Evolutionary conservation across 2,329 filamentous ascomycete species (phyloP).

Genomic region (Pseudogymnoascus sp.): DNA sequence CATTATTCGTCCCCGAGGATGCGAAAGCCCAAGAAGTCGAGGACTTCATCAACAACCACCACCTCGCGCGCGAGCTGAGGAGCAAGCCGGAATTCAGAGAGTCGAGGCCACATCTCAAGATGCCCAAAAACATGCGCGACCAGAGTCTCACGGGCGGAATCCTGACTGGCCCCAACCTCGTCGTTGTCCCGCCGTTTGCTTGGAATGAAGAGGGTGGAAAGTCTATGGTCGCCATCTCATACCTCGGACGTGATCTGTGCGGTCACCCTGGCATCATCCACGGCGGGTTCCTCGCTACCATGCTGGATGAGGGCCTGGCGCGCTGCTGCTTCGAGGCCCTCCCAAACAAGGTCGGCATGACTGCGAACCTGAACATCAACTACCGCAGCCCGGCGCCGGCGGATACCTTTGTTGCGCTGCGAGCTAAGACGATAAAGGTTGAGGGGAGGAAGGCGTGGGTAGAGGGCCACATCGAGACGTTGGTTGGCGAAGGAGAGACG

Average conservation of each 20-base stretch:
- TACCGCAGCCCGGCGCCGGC: conserved; percentile 76
- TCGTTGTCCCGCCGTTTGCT: conserved; percentile 71
- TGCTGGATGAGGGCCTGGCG: conserved; percentile 83
- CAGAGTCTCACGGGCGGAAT: conserved; percentile 78
- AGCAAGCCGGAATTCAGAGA: conserved; percentile 58
- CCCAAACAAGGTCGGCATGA: conserved; percentile 77
- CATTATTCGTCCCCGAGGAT: conserved; percentile 51
- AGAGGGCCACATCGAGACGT: conserved; percentile 72
- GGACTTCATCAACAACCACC: conserved; percentile 64
- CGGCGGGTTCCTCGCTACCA: conserved; percentile 81
- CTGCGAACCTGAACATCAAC: conserved; percentile 73
- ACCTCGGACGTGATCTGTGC: conserved; percentile 71
- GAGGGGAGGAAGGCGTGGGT: conserved; percentile 95
- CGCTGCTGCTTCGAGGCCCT: conserved; percentile 81
- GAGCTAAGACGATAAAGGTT: conserved; percentile 70
- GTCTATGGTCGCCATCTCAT: conserved; percentile 62
- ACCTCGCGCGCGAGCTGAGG: conserved; percentile 62
- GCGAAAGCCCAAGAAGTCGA: conserved; percentile 53
- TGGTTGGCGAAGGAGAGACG: conserved; percentile 54
- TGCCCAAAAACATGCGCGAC: conserved; percentile 58
- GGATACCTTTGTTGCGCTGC: conserved; percentile 65
- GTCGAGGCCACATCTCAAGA: conserved; percentile 77
- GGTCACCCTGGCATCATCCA: conserved; percentile 88
- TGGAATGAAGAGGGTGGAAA: conserved; percentile 66
- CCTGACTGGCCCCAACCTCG: conserved; percentile 62